phyloP scores from a whole-genome alignment of 2,329 filamentous ascomycete genomes.

The Microcyclospora pomicola region DNA sequence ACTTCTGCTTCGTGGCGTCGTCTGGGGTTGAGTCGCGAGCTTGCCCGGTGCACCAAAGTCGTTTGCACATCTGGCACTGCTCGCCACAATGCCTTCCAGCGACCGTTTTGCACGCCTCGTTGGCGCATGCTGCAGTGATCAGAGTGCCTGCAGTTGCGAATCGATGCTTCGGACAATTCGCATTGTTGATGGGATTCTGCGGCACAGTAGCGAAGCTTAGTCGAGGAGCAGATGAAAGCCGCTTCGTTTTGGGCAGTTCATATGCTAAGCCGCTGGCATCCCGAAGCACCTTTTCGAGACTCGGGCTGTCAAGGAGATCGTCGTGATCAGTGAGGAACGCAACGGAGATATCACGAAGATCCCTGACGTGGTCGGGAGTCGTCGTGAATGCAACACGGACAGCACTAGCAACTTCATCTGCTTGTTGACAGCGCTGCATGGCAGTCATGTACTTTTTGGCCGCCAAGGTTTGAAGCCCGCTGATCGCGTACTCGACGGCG shows the following conservation, averaged over 20 bases:
- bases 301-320: not conserved
- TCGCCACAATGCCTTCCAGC: too few species aligned
- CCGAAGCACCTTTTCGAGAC: not conserved
- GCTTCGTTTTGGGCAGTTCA: not conserved
- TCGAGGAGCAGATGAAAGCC: not conserved
- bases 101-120: too few species aligned
- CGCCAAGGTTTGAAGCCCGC: constrained; percentile 26
- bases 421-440: constrained; percentile 19
- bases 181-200: too few species aligned
- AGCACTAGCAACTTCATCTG: constrained; percentile 25
- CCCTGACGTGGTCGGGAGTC: constrained; percentile 29
- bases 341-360: constrained; percentile 17
- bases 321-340: not conserved
- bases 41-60: too few species aligned
- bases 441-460: constrained; percentile 25
- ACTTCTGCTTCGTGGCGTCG: too few species aligned
- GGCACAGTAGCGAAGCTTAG: not conserved
- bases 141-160: too few species aligned
- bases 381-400: constrained; percentile 28
- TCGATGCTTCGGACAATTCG: too few species aligned
- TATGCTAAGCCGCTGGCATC: not conserved
- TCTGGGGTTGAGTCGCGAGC: too few species aligned
- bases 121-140: too few species aligned
- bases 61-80: too few species aligned
- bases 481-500: constrained; percentile 30